Evolutionary conservation across 192 early-diverging fungal genomes (phyloP), one percentile per base, ranked within the genome.

Genomic region (Coemansia sp.): DNA sequence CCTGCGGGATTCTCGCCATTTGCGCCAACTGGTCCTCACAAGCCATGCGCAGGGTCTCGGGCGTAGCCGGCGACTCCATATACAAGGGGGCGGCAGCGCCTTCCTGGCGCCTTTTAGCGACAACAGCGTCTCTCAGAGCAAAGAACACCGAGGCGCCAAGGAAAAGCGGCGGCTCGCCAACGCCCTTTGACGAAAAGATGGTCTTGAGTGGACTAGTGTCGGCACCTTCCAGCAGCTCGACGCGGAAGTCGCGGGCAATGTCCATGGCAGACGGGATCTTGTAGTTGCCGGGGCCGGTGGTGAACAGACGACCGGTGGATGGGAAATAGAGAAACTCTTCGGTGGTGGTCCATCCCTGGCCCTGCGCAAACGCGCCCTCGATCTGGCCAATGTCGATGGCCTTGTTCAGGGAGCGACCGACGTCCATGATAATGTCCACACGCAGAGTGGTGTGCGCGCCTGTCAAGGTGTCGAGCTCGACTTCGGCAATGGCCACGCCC

Each of bases 301-400:
- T 93, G 56, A 91, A 82, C 21, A 93, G 56, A n/a, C 84, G 78
- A 21, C 93, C 93, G 41, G 72, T 85, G n/a, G 15, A 36, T 2
- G 91, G 91, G 62, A 82, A 87, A 65, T 87, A 83, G 27, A 95
- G 68, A 34, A 87, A 87, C 66, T 95, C 91, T 57, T 95, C 93
- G 11, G 90, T 84, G 1, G 93, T 93, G 10, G 80, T 85, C 93
- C 90, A 93, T 7, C 93, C 93, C 71, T 87, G 81, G 36, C 91
- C 92, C 63, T 93, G 91, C 1, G 87, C 71, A 72, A 92, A 94
- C 4, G 90, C 92, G 17, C 92, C 92, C 58, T 94, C 92, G 63
- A 94, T 94, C 67, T 95, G 91, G 7, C 93, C 93, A 48, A 93
- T 82, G 70, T 95, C 93, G 43, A 95, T 85, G 11, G 91, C 89